Evolutionary conservation across 495 filamentous ascomycete genomes (phyloP).

Genomic region (Chaetomidium leptoderma): DNA sequence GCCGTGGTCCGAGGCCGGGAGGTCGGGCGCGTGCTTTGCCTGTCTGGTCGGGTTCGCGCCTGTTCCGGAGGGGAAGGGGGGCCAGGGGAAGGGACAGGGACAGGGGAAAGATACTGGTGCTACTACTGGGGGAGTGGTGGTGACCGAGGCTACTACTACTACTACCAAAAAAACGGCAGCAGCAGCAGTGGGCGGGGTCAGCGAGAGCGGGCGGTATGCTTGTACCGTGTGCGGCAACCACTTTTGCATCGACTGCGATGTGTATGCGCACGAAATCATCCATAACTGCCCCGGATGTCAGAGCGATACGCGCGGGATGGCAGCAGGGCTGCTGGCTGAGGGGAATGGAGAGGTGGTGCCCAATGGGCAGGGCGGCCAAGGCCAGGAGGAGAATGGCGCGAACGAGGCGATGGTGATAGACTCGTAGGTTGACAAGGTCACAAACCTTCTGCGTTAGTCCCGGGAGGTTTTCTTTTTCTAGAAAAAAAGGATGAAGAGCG

Average conservation of each 20-base stretch:
- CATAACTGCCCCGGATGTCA: conserved; percentile 97
- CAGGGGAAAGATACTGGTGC: not conserved
- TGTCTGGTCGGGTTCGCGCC: conserved; percentile 53
- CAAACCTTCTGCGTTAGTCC: not conserved
- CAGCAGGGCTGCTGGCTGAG: not conserved
- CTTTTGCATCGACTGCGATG: conserved; percentile 97
- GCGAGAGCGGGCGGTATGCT: conserved; percentile 81
- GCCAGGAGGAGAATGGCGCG: not conserved
- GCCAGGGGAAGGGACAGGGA: conserved; percentile 3
- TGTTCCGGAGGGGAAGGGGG: conserved; percentile 16
- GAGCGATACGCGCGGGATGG: conserved; percentile 45
- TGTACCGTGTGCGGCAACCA: conserved; percentile 79
- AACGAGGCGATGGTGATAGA: conserved; percentile 39
- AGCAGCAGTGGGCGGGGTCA: conserved; percentile 58
- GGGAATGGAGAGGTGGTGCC: conserved; percentile 3
- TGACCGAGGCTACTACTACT: conserved; percentile 35
- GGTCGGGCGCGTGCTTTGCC: conserved; percentile 48
- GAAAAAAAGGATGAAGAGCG: not conserved
- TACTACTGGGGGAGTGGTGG: not conserved
- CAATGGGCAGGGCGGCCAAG: conserved; percentile 16
- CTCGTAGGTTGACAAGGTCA: conserved; percentile 14
- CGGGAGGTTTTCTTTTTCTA: not conserved
- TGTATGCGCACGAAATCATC: conserved; percentile 86
- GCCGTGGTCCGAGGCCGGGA: conserved; percentile 65
- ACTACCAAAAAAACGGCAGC: too few species aligned